Evolutionary conservation across 2,329 filamentous ascomycete genomes (phyloP).

Genomic region (Clonostachys rosea): DNA sequence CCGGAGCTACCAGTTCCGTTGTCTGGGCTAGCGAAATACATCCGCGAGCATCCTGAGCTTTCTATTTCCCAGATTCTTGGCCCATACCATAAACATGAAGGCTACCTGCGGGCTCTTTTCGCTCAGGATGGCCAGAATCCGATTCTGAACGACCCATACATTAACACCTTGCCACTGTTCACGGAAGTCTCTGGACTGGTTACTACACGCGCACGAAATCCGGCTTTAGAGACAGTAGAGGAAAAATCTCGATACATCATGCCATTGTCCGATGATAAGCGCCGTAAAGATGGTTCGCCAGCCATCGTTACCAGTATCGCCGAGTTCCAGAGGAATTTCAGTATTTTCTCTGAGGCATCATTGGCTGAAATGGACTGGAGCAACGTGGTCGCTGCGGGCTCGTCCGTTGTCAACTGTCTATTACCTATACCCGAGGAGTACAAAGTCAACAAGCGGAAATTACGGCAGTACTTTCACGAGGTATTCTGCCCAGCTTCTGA

Average conservation of each 20-base stretch:
- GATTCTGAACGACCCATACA: conserved; percentile 45
- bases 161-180: conserved; percentile 67
- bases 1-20: conserved; percentile 42
- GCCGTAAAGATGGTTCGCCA: conserved; percentile 56
- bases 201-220: conserved; percentile 57
- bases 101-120: conserved; percentile 60
- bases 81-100: conserved; percentile 60
- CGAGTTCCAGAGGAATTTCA: conserved; percentile 76
- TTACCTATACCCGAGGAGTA: conserved; percentile 64
- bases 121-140: conserved; percentile 62
- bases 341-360: conserved; percentile 75
- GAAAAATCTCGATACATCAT: conserved; percentile 67
- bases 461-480: conserved; percentile 76
- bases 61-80: not conserved
- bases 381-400: conserved; percentile 78
- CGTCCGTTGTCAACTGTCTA: conserved; percentile 74
- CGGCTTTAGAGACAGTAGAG: conserved; percentile 50
- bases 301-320: conserved; percentile 64
- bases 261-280: conserved; percentile 55
- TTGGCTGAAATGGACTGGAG: conserved; percentile 74
- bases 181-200: conserved; percentile 48
- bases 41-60: conserved; percentile 38
- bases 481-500: conserved; percentile 79
- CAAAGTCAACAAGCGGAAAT: conserved; percentile 54
- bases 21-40: conserved; percentile 41